Evolutionary conservation across 306 rosid genomes (phyloP).

Genomic region (Oemleria cerasiformis): DNA sequence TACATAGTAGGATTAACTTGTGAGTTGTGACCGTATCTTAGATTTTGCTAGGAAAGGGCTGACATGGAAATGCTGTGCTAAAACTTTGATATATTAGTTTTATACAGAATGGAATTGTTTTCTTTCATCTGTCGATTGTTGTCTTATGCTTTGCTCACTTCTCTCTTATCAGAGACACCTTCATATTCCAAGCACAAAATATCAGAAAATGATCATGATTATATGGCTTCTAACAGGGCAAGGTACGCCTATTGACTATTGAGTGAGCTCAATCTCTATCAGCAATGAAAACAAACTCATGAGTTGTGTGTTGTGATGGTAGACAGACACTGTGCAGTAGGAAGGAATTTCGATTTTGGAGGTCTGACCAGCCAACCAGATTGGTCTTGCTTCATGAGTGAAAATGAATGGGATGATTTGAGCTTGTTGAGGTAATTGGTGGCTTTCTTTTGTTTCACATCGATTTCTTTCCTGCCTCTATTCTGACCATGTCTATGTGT

Average conservation of each 20-base stretch:
- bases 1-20: slow-evolving; percentile 2
- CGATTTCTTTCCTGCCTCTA: slow-evolving; percentile 3
- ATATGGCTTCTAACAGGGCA: slow-evolving; percentile 31
- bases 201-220: slow-evolving; percentile 45
- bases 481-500: slow-evolving; percentile 21
- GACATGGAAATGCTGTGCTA: neutral
- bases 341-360: slow-evolving; percentile 39
- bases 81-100: neutral
- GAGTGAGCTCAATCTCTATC: slow-evolving; percentile 13
- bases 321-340: slow-evolving; percentile 36
- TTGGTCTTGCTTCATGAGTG: slow-evolving; percentile 41
- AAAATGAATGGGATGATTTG: slow-evolving; percentile 61
- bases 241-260: slow-evolving; percentile 47
- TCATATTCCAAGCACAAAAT: slow-evolving; percentile 38
- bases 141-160: slow-evolving; percentile 19
- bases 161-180: slow-evolving; percentile 43
- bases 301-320: slow-evolving; percentile 28
- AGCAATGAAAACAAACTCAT: slow-evolving; percentile 15
- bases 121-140: slow-evolving; percentile 5
- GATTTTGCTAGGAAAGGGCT: neutral
- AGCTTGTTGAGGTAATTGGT: slow-evolving; percentile 64
- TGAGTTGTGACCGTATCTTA: neutral
- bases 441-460: slow-evolving; percentile 13
- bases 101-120: slow-evolving; percentile 9
- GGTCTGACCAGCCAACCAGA: slow-evolving; percentile 29